Conservation (phyloP, 2,329 filamentous ascomycete genomes). For the Monosporascus cannonballus region DNA sequence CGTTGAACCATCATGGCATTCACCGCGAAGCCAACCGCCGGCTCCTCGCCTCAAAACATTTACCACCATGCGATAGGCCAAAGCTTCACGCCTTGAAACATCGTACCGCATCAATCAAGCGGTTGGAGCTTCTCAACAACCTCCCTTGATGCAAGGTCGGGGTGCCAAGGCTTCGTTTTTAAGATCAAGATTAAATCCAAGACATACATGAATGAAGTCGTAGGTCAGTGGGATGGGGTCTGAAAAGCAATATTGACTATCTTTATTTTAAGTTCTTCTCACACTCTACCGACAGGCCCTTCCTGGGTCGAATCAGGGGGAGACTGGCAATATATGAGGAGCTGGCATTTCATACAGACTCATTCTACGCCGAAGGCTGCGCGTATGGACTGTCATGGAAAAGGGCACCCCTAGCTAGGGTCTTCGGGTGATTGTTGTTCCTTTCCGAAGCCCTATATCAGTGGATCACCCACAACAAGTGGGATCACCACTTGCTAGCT, state of each 20-base stretch:
- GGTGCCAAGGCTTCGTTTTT: conserved; percentile 6
- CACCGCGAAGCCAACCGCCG: neutral
- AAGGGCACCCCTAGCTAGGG: no score
- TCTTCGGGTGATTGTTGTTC: no score
- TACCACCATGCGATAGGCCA: conserved; percentile 1
- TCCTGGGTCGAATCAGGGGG: neutral
- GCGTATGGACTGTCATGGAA: conserved; percentile 11
- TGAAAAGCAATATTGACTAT: neutral
- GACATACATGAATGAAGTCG: conserved; percentile 8
- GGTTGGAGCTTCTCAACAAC: neutral
- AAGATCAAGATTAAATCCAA: conserved; percentile 4
- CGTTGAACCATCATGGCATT: neutral
- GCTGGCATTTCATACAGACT: conserved; percentile 7
- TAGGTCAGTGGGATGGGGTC: neutral
- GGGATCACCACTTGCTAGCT: no score
- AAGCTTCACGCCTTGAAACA: neutral
- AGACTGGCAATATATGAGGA: conserved; percentile 2
- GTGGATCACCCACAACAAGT: no score
- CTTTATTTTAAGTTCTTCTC: conserved; percentile 10
- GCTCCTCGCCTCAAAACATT: neutral
- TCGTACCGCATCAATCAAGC: neutral
- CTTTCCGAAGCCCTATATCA: no score
- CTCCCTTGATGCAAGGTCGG: neutral
- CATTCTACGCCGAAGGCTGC: conserved; percentile 10
- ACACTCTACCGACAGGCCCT: neutral